Base-by-base conservation (phyloP, 202 grass and related monocot genomes). In the Setaria italica region DNA sequence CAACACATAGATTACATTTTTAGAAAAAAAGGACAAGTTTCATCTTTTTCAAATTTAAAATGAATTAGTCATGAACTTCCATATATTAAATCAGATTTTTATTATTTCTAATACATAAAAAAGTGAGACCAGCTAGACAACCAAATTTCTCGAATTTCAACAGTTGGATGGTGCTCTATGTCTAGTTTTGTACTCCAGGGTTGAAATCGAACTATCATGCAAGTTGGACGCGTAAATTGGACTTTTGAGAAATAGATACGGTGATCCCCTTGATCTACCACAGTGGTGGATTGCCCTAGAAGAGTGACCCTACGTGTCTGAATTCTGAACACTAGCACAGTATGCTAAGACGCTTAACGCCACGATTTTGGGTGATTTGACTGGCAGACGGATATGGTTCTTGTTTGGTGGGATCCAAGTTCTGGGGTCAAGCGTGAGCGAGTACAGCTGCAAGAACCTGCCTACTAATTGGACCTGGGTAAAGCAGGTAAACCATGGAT, bases 311-410 rank as follows among this genome's bases (percentile, higher is more conserved):
- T 55, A 7, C 34, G 48, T 25, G 2, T 46, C 12, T 42, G 20
- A 70, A 56, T 1, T 35, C 19, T 21, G 50, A 68, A 50, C 74
- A 62, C 5, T 58, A 56, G 15, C 8, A 65, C 70, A 76, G 70
- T 53, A 29, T 50, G 30, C 62, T 70, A 59, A 62, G 79, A 87
- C 35, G 42, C 6, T 82, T 82, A 37, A 60, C 30, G 50, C 32
- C 85, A 15, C 63, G 39, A 70, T 51, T 70, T 34, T 4, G 29
- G 50, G 3, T 77, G 79, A 76, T 82, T 82, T 81, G 70, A 87
- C 8, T 19, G 41, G 64, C 1, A 63, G n/a, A 30, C 15, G 29
- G 15, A 53, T 46, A 51, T 62, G 62, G 79, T 81, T 74, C 77
- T 37, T 58, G 50, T 30, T 11, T 17, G 15, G 39, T 53, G 63